These are phyloP conservation scores for Penicillium sp. DNA, from an alignment of 2,329 filamentous ascomycete species.

Conservation along the genomic window DNA sequence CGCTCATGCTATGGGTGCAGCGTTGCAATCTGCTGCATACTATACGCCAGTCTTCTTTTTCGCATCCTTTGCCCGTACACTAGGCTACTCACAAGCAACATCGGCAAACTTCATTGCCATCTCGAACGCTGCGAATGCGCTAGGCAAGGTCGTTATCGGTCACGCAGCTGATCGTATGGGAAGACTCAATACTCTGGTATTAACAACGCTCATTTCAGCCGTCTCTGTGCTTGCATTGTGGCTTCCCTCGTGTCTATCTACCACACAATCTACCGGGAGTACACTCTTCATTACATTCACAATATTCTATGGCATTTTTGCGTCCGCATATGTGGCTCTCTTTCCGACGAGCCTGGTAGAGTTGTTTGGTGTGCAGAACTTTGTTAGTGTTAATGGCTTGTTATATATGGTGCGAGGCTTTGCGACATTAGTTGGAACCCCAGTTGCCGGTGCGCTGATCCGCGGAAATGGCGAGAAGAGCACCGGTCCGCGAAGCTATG, in stretches of 20 bases:
- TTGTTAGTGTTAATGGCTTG: slow-evolving; percentile 40
- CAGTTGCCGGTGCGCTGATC: slow-evolving; percentile 32
- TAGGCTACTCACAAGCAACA: slow-evolving; percentile 37
- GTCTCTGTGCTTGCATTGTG: slow-evolving; percentile 29
- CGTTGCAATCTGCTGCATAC: slow-evolving; percentile 41
- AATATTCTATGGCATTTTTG: slow-evolving; percentile 38
- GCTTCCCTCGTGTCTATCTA: slow-evolving; percentile 22
- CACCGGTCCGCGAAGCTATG: slow-evolving; percentile 17
- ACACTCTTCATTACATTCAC: slow-evolving; percentile 32
- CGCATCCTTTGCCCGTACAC: slow-evolving; percentile 38
- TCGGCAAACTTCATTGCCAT: slow-evolving; percentile 42
- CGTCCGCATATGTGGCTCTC: slow-evolving; percentile 40
- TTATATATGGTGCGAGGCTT: slow-evolving; percentile 42
- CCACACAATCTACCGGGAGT: slow-evolving; percentile 11
- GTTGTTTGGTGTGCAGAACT: slow-evolving; percentile 40
- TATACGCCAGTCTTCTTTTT: slow-evolving; percentile 42
- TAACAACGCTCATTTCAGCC: slow-evolving; percentile 29
- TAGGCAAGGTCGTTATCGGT: slow-evolving; percentile 41
- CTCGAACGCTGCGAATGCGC: slow-evolving; percentile 41
- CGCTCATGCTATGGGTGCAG: slow-evolving; percentile 35
- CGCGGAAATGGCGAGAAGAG: slow-evolving; percentile 13
- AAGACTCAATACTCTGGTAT: slow-evolving; percentile 39
- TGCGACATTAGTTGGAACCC: slow-evolving; percentile 40
- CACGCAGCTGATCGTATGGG: slow-evolving; percentile 39
- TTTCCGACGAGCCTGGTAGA: slow-evolving; percentile 43